Evolutionary conservation across 2,329 filamentous ascomycete genomes (phyloP), one percentile per base, ranked within the genome.

Genomic region (Colletotrichum karsti): DNA sequence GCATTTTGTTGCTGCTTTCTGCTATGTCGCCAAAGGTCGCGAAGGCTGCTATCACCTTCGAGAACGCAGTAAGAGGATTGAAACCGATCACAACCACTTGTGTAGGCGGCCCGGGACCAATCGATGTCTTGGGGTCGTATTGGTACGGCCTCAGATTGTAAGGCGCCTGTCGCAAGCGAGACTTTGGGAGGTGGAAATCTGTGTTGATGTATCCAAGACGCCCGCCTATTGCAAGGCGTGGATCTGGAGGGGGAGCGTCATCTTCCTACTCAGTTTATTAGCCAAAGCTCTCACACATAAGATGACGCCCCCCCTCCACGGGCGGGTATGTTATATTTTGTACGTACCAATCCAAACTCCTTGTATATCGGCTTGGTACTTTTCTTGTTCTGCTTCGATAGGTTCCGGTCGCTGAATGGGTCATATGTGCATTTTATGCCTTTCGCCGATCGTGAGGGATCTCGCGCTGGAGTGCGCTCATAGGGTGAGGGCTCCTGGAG

Each of bases 81-180:
- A 98, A 98, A n/a, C 94, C 94, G n/a, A 91, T 95, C 20, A 98
- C 94, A 4, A 98, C 91, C 54, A 99, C 90, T 77, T 97, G 94
- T 3, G 92, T 94, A 2, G 96, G 93, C 13, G 95, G 95, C 0
- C 94, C 94, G 24, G 94, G 93, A 0, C 95, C 95, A 73, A 97
- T 90, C 2, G 95, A 97, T 5, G 93, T 94, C 73, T 90, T 90
- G 5, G 90, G 82, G 77, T 98, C 95, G 79, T 94, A 96, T 26
- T 88, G 81, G 79, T 97, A 98, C 22, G 92, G 91, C 77, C 90
- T 93, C 57, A 97, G 82, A 69, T 92, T 91, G 80, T 97, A 97
- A 1, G 92, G 92, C 28, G 92, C 88, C 73, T 87, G 88, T 76
- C 88, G 92, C 76, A 91, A 83, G 74, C 89, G 93, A 71, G 89